Conservation (phyloP, 2,329 filamentous ascomycete species). For the Grosmannia penicillata region DNA sequence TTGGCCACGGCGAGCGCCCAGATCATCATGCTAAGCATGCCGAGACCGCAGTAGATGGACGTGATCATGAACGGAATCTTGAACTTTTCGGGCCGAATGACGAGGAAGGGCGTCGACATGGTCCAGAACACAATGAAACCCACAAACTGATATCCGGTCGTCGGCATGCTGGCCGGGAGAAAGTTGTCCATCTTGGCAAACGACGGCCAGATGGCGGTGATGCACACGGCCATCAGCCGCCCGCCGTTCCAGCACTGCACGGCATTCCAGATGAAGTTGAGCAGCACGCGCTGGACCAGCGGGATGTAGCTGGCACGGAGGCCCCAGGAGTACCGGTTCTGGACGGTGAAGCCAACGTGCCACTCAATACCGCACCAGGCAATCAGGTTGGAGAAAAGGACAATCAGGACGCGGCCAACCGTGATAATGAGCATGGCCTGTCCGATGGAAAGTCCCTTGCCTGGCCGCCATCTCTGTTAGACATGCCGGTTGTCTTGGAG, state of each 20-base stretch:
- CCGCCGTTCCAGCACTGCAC: conserved; percentile 27
- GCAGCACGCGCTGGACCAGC: conserved; percentile 27
- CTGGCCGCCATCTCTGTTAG: no score
- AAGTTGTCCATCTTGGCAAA: conserved; percentile 14
- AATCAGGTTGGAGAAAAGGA: conserved; percentile 25
- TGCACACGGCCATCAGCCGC: conserved; percentile 21
- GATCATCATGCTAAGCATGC: conserved; percentile 19
- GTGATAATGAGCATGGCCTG: conserved; percentile 33
- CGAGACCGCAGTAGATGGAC: conserved; percentile 16
- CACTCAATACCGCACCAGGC: conserved; percentile 31
- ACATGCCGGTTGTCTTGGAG: not conserved
- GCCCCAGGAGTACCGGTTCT: conserved; percentile 34
- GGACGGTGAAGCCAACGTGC: conserved; percentile 35
- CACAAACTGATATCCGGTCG: conserved; percentile 20
- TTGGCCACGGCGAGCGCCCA: conserved; percentile 19
- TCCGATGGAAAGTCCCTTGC: conserved; percentile 25
- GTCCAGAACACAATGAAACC: conserved; percentile 17
- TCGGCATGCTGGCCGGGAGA: conserved; percentile 12
- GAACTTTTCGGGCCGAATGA: conserved; percentile 25
- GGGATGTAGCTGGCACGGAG: conserved; percentile 32
- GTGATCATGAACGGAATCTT: conserved; percentile 15
- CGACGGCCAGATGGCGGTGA: conserved; percentile 15
- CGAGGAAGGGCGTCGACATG: conserved; percentile 23
- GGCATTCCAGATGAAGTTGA: conserved; percentile 36
- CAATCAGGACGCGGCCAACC: conserved; percentile 25